Evolutionary conservation across 257 asterid genomes (phyloP).

Genomic region (Echium plantagineum): DNA sequence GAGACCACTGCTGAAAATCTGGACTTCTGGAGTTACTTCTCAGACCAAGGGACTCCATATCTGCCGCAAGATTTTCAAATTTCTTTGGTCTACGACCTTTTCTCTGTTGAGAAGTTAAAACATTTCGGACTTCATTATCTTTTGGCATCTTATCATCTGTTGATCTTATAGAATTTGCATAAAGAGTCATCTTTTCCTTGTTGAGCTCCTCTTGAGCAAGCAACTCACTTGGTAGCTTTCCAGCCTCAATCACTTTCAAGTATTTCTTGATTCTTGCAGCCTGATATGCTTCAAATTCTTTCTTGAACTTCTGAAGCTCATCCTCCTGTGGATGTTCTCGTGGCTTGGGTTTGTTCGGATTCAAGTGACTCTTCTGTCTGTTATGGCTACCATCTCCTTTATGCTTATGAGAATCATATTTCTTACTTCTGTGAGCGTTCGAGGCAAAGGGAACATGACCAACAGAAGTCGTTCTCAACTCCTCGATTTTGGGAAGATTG

Average conservation of each 20-base stretch:
- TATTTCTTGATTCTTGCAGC: constrained; percentile 60
- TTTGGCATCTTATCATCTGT: constrained; percentile 16
- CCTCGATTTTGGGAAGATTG: constrained; percentile 22
- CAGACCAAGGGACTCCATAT: constrained; percentile 17
- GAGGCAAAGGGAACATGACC: constrained; percentile 21
- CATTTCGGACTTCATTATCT: constrained; percentile 19
- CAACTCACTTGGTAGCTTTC: constrained; percentile 46
- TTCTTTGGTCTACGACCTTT: constrained; percentile 21
- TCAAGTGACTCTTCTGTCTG: constrained; percentile 22
- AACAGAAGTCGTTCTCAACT: constrained; percentile 24
- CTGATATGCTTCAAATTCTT: constrained; percentile 94
- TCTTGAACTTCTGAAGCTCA: constrained; percentile 88
- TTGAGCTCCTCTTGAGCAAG: constrained; percentile 74
- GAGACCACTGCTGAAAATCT: constrained; percentile 22
- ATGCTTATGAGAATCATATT: constrained; percentile 25
- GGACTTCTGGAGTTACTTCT: constrained; percentile 19
- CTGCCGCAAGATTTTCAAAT: constrained; percentile 18
- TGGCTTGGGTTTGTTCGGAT: constrained; percentile 16
- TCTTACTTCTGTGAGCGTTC: constrained; percentile 28
- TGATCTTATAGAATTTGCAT: constrained; percentile 37
- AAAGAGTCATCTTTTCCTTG: constrained; percentile 52
- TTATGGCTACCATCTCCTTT: constrained; percentile 24
- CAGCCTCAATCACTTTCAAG: constrained; percentile 35
- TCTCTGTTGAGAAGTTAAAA: constrained; percentile 16
- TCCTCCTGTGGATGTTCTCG: constrained; percentile 98